Base-by-base conservation (phyloP, 2,329 filamentous ascomycete genomes). In the Knufia petricola region DNA sequence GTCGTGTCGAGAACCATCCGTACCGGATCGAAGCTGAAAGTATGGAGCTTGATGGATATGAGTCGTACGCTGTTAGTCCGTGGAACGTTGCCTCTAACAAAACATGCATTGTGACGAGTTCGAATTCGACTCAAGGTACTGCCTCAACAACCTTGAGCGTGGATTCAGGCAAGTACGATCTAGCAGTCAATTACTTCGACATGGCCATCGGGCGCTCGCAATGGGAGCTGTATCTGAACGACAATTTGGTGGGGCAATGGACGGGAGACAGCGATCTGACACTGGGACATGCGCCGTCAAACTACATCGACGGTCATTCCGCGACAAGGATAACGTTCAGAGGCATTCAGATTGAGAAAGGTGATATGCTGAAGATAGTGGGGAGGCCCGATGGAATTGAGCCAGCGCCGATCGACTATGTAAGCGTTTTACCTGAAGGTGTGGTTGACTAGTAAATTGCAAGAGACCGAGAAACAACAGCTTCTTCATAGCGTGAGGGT, bases 131-230 rank as follows among this genome's bases (percentile, higher is more conserved):
- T 1, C 59, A 63, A 0, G 78, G 75, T 3, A 74, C 69, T 0
- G 78, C 72, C 0, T 63, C 61, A 2, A 66, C 73, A 0, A 68
- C 56, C 13, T 58, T 82, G 1, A 56, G 65, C 0, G 75, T 75
- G 45, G 61, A 69, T 1, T 66, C 68, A 0, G 80, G 79, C 0
- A 72, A 57, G 3, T 86, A 85, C 53, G 73, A 82, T 55, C 51
- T 86, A 2, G 79, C 76, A 0, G 71, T 85, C 6, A 82, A 82
- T 51, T 85, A 85, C 59, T 85, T 74, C 54, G 80, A 86, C 57
- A 50, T 81, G 6, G 70, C 71, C 23, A 72, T 71, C n/a, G 81
- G 82, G 0, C 70, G 68, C 48, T 70, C 81, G 2, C 65, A 67
- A 1, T 85, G 74, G 61, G 65, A 74, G 50, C 53, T 82, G 1